Percentiles rank a stretch among this genome's conserved stretches.
These are phyloP conservation scores for Alternaria postmessia DNA, from an alignment of 2,329 filamentous ascomycete species.

Conservation along the genomic window DNA sequence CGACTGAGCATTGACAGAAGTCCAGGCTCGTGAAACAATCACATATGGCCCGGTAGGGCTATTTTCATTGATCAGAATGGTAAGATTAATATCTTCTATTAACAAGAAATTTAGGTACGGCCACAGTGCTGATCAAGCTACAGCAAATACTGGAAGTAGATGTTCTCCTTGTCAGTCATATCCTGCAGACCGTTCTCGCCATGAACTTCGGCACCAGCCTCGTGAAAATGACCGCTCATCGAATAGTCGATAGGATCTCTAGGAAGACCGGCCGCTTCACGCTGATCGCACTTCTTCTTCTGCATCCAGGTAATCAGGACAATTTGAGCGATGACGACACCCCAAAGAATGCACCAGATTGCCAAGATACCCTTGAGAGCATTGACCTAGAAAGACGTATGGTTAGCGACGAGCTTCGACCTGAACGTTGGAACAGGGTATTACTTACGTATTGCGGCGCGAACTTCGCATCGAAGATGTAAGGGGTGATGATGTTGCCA, in stretches of 20 bases:
- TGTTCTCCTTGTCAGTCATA: slow-evolving; percentile 33
- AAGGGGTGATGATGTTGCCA: slow-evolving; percentile 64
- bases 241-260: slow-evolving; percentile 28
- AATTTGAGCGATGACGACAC: slow-evolving; percentile 24
- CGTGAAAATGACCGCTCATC: slow-evolving; percentile 27
- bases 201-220: slow-evolving; percentile 28
- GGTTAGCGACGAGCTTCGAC: background rate
- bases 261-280: slow-evolving; percentile 30
- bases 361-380: slow-evolving; percentile 31
- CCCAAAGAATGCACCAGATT: slow-evolving; percentile 34
- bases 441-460: slow-evolving; percentile 31
- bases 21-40: too few species aligned
- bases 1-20: too few species aligned
- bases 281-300: slow-evolving; percentile 32
- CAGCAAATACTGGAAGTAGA: slow-evolving; percentile 34
- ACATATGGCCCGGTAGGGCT: background rate
- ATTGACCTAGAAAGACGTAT: slow-evolving; percentile 17
- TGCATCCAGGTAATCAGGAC: slow-evolving; percentile 29
- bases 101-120: background rate
- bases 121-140: background rate
- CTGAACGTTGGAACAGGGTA: background rate
- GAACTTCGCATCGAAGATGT: slow-evolving; percentile 34
- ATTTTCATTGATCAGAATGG: background rate
- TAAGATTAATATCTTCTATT: background rate
- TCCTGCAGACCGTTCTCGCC: slow-evolving; percentile 35